Percentiles rank a stretch among this genome's conserved stretches.
Evolutionary conservation across 768 basidiomycete genomes (phyloP).

Genomic region (Hygrophoropsis aurantiaca): DNA sequence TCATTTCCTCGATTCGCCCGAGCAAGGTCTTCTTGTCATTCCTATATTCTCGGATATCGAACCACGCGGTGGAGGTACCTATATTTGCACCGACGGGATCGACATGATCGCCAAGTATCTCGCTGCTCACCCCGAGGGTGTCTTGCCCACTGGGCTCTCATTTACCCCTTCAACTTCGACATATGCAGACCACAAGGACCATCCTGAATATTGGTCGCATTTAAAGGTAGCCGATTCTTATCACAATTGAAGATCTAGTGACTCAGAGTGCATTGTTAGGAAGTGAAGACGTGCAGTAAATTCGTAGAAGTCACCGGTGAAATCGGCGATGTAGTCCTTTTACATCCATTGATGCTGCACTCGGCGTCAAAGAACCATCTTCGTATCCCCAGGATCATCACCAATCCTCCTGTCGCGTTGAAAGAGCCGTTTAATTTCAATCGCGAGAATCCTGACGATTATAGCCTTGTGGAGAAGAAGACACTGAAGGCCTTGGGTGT

Average conservation of each 20-base stretch:
- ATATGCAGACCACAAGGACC: constrained; percentile 31
- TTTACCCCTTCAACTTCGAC: constrained; percentile 48
- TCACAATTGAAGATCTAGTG: no score
- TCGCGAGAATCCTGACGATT: constrained; percentile 43
- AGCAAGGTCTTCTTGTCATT: constrained; percentile 63
- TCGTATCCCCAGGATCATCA: constrained; percentile 58
- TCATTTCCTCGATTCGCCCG: constrained; percentile 65
- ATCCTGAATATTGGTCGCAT: constrained; percentile 47
- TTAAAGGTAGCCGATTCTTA: constrained; percentile 26
- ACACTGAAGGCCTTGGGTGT: constrained; percentile 54
- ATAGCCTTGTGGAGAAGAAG: constrained; percentile 59
- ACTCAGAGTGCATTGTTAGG: no score
- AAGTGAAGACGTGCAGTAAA: constrained; percentile 36
- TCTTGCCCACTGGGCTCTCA: constrained; percentile 42
- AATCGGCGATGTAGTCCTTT: constrained; percentile 61
- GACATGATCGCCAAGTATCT: constrained; percentile 49
- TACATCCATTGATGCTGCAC: constrained; percentile 67
- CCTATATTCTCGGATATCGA: constrained; percentile 60
- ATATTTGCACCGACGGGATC: constrained; percentile 59
- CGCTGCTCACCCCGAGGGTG: constrained; percentile 52
- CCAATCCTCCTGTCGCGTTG: constrained; percentile 61
- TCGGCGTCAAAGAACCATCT: constrained; percentile 61
- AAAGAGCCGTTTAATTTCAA: constrained; percentile 55
- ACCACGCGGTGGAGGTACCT: constrained; percentile 56
- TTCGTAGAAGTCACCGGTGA: constrained; percentile 60